Evolutionary conservation across 2,329 filamentous ascomycete species (phyloP).

Genomic region (Aspergillus ochraceoroseus): DNA sequence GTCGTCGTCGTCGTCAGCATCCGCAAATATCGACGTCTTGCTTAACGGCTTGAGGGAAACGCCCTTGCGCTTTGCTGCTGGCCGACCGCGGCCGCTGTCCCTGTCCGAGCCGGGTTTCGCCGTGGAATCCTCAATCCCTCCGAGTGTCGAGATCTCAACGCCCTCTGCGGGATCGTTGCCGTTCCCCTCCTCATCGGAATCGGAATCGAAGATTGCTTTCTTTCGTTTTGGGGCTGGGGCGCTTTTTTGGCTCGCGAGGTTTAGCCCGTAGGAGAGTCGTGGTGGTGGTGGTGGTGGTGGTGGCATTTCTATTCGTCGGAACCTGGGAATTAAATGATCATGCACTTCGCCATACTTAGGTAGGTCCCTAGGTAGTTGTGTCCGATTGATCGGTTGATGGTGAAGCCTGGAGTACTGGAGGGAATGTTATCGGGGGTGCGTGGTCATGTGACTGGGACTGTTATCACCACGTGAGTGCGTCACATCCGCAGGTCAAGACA

Average conservation of each 20-base stretch:
- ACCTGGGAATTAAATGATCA: neutral
- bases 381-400: too few species aligned
- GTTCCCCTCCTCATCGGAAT: conserved; percentile 29
- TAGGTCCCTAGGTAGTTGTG: too few species aligned
- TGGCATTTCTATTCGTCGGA: conserved; percentile 18
- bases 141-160: conserved; percentile 39
- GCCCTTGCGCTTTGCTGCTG: conserved; percentile 35
- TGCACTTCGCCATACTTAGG: too few species aligned
- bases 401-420: too few species aligned
- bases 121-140: conserved; percentile 30
- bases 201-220: conserved; percentile 46
- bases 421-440: too few species aligned
- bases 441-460: too few species aligned
- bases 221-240: conserved; percentile 45
- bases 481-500: too few species aligned
- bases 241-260: conserved; percentile 36
- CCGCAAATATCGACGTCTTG: conserved; percentile 37
- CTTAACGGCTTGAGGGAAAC: conserved; percentile 34
- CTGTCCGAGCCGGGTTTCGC: conserved; percentile 12
- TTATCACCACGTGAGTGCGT: conserved; percentile 16
- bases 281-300: conserved; percentile 34
- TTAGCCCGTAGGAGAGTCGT: conserved; percentile 42
- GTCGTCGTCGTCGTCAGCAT: conserved; percentile 35
- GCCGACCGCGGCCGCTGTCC: too few species aligned
- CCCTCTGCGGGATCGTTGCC: conserved; percentile 20